A percentile compares a stretch with the other conserved stretches of the same genome.
Evolutionary conservation across 2,329 filamentous ascomycete genomes (phyloP).

Genomic region (Emergomyces africanus): DNA sequence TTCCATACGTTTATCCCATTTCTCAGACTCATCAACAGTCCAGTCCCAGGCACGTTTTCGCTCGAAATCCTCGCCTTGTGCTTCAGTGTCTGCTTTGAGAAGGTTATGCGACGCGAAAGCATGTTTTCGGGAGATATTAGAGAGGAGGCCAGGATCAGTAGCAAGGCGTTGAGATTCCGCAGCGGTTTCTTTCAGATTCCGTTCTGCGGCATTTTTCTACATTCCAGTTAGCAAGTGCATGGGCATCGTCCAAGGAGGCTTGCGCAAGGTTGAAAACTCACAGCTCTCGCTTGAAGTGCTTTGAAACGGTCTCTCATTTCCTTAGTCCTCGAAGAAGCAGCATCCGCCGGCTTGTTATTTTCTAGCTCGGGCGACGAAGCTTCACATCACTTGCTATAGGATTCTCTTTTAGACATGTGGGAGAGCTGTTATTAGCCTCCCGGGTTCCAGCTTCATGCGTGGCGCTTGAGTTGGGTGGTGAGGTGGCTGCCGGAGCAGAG

Average conservation of each 20-base stretch:
- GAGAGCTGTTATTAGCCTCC: not conserved
- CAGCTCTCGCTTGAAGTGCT: slow-evolving; percentile 66
- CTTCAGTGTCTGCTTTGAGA: slow-evolving; percentile 79
- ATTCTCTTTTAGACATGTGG: not conserved
- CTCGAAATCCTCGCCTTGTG: slow-evolving; percentile 82
- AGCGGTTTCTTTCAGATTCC: slow-evolving; percentile 71
- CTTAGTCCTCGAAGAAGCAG: slow-evolving; percentile 24
- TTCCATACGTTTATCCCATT: slow-evolving; percentile 80
- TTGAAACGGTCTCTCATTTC: slow-evolving; percentile 72
- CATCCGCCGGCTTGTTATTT: slow-evolving; percentile 5
- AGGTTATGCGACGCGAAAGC: slow-evolving; percentile 86
- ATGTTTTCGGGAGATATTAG: slow-evolving; percentile 68
- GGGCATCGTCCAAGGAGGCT: not conserved
- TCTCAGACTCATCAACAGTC: slow-evolving; percentile 88
- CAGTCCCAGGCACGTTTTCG: slow-evolving; percentile 98
- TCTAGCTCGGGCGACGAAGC: slow-evolving; percentile 5
- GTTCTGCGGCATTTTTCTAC: slow-evolving; percentile 32
- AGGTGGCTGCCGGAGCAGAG: not conserved
- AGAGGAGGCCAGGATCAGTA: slow-evolving; percentile 64
- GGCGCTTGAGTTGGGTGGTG: not conserved
- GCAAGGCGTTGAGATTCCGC: slow-evolving; percentile 69
- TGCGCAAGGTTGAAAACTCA: slow-evolving; percentile 17
- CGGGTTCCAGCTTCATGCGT: not conserved
- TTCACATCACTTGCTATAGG: not conserved
- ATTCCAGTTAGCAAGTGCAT: slow-evolving; percentile 11